Evolutionary conservation across 140 eudicot genomes (phyloP).

Genomic region (Flaveria floridana): DNA sequence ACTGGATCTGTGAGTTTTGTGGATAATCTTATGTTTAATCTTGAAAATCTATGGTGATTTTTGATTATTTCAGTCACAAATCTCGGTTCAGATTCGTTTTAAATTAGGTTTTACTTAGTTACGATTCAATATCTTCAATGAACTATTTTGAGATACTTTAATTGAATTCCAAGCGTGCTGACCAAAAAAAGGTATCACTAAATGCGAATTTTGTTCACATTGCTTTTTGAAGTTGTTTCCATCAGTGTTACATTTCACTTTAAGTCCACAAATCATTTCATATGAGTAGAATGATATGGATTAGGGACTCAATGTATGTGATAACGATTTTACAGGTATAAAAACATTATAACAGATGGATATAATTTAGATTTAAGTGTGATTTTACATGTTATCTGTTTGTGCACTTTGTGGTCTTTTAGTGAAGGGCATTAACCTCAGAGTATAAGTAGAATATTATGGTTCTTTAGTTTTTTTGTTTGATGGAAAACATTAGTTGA

Average conservation of each 20-base stretch:
- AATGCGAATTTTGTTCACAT: slow-evolving; percentile 34
- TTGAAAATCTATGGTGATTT: slow-evolving; percentile 20
- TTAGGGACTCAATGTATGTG: no score
- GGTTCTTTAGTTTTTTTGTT: not conserved
- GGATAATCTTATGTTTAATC: slow-evolving; percentile 11
- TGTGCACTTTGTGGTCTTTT: not conserved
- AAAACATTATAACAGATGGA: not conserved
- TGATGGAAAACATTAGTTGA: not conserved
- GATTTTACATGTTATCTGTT: slow-evolving; percentile 21
- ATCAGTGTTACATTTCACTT: slow-evolving; percentile 12
- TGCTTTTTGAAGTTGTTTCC: slow-evolving; percentile 20
- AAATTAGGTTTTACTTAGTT: slow-evolving; percentile 8
- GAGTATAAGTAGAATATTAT: not conserved
- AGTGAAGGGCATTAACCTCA: not conserved
- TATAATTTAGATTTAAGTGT: slow-evolving; percentile 6
- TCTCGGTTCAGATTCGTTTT: slow-evolving; percentile 18
- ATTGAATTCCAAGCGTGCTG: slow-evolving; percentile 39
- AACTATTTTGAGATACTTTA: slow-evolving; percentile 13
- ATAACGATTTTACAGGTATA: not conserved
- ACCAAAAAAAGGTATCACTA: slow-evolving; percentile 35
- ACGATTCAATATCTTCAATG: slow-evolving; percentile 2
- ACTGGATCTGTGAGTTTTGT: slow-evolving; percentile 36
- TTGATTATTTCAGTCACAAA: not conserved
- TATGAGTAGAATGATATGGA: not conserved
- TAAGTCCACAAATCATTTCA: slow-evolving; percentile 2